Percentiles rank a stretch among this genome's conserved stretches.
Conservation (phyloP, 768 basidiomycete genomes). For the Peribolospora baueri region DNA sequence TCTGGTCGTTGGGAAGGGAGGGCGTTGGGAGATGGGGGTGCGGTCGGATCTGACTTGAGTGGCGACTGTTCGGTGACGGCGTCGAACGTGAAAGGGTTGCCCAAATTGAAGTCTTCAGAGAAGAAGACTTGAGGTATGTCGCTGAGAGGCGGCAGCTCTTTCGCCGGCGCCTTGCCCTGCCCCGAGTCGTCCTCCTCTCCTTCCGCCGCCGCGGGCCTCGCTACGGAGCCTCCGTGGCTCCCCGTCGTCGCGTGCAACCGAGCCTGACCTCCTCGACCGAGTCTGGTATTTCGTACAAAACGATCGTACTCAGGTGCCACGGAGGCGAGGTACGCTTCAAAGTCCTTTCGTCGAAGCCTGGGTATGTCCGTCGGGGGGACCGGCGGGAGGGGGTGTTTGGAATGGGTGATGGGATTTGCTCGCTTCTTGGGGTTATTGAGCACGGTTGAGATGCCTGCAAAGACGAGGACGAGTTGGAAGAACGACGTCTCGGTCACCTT, state of each 20-base stretch:
- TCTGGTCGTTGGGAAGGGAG: conserved; percentile 4
- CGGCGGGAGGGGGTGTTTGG: conserved; percentile 39
- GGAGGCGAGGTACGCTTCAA: conserved; percentile 53
- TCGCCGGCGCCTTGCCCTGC: conserved; percentile 6
- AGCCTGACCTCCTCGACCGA: neutral
- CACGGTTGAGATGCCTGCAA: conserved; percentile 69
- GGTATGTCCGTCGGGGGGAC: conserved; percentile 35
- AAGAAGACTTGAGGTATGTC: conserved; percentile 66
- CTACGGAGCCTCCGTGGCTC: conserved; percentile 8
- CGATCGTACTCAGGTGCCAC: conserved; percentile 52
- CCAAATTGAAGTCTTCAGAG: conserved; percentile 46
- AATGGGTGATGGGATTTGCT: conserved; percentile 60
- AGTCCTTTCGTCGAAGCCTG: conserved; percentile 56
- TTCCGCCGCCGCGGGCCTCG: neutral
- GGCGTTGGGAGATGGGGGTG: conserved; percentile 1
- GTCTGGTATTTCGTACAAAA: neutral
- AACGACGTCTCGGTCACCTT: neutral
- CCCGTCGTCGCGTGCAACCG: conserved; percentile 12
- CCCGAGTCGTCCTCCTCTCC: neutral
- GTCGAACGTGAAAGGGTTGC: conserved; percentile 50
- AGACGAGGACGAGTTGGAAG: neutral
- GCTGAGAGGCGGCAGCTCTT: conserved; percentile 42
- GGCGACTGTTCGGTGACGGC: conserved; percentile 39
- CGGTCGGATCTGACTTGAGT: conserved; percentile 4
- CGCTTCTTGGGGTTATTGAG: conserved; percentile 69